Percentiles rank a stretch among this genome's conserved stretches.
Evolutionary conservation across 371 early-diverging fungal genomes (phyloP).

Genomic region (Conidiobolus incongruus): DNA sequence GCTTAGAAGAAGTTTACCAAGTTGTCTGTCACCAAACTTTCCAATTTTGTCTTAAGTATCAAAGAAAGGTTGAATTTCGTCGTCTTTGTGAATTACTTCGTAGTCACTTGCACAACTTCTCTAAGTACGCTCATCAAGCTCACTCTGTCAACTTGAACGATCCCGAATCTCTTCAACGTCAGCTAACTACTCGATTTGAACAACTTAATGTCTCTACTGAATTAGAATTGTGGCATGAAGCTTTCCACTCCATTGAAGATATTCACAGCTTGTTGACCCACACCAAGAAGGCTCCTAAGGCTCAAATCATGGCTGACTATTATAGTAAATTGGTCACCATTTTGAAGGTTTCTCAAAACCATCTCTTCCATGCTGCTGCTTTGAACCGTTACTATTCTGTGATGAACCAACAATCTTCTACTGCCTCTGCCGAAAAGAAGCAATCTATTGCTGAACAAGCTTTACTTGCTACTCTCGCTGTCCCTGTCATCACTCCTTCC

Average conservation of each 20-base stretch:
- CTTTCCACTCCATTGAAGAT: conserved; percentile 91
- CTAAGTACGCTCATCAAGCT: conserved; percentile 81
- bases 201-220: conserved; percentile 87
- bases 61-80: conserved; percentile 94
- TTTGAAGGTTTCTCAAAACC: conserved; percentile 88
- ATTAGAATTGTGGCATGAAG: conserved; percentile 97
- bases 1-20: conserved; percentile 87
- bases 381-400: conserved; percentile 81
- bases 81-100: conserved; percentile 91
- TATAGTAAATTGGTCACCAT: conserved; percentile 91
- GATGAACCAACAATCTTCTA: conserved; percentile 45
- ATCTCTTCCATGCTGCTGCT: conserved; percentile 91
- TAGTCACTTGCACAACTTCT: conserved; percentile 70
- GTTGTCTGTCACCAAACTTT: conserved; percentile 66
- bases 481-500: conserved; percentile 65
- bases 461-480: conserved; percentile 74
- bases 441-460: conserved; percentile 75
- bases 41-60: conserved; percentile 82
- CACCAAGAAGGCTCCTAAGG: conserved; percentile 78
- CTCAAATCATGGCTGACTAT: conserved; percentile 87
- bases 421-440: conserved; percentile 42
- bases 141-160: conserved; percentile 85
- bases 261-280: conserved; percentile 80
- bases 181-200: conserved; percentile 83
- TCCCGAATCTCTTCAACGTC: conserved; percentile 87